A percentile compares a stretch with the other conserved stretches of the same genome.
Evolutionary conservation across 2,329 filamentous ascomycete species (phyloP).

Genomic region (Didymosphaeria variabile): DNA sequence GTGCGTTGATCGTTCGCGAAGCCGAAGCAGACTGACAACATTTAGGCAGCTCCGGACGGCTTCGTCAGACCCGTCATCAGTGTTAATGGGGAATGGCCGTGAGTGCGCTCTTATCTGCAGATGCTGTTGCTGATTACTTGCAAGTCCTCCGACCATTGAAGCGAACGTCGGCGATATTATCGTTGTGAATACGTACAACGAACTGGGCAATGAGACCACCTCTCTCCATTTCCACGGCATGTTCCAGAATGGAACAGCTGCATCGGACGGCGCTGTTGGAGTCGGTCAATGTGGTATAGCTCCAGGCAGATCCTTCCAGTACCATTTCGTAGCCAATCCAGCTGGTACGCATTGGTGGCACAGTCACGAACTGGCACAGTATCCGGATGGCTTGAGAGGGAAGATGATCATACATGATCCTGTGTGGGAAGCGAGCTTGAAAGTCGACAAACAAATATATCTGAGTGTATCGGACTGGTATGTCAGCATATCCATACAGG

Average conservation of each 20-base stretch:
- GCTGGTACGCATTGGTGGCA: slow-evolving; percentile 71
- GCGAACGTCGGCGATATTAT: slow-evolving; percentile 76
- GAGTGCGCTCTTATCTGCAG: neutral
- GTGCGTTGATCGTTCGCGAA: slow-evolving; percentile 46
- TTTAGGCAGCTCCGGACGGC: slow-evolving; percentile 21
- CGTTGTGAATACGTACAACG: slow-evolving; percentile 72
- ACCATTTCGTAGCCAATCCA: slow-evolving; percentile 68
- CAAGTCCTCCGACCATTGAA: slow-evolving; percentile 69
- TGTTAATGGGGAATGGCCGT: slow-evolving; percentile 77
- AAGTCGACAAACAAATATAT: slow-evolving; percentile 64
- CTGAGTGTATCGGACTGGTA: slow-evolving; percentile 76
- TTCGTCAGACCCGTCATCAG: slow-evolving; percentile 61
- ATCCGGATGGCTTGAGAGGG: slow-evolving; percentile 72
- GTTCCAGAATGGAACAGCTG: slow-evolving; percentile 76
- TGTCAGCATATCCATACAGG: slow-evolving; percentile 33
- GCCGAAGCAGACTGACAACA: neutral
- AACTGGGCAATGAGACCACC: slow-evolving; percentile 68
- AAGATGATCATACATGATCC: slow-evolving; percentile 71
- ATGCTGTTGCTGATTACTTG: neutral
- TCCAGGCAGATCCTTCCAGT: slow-evolving; percentile 69
- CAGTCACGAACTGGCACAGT: slow-evolving; percentile 67
- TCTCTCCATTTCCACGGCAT: slow-evolving; percentile 80
- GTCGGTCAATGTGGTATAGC: slow-evolving; percentile 65
- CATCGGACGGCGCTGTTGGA: slow-evolving; percentile 75
- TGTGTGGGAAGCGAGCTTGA: slow-evolving; percentile 59